Evolutionary conservation across 2,329 filamentous ascomycete genomes (phyloP).

Genomic region (Lizonia empirigonia): DNA sequence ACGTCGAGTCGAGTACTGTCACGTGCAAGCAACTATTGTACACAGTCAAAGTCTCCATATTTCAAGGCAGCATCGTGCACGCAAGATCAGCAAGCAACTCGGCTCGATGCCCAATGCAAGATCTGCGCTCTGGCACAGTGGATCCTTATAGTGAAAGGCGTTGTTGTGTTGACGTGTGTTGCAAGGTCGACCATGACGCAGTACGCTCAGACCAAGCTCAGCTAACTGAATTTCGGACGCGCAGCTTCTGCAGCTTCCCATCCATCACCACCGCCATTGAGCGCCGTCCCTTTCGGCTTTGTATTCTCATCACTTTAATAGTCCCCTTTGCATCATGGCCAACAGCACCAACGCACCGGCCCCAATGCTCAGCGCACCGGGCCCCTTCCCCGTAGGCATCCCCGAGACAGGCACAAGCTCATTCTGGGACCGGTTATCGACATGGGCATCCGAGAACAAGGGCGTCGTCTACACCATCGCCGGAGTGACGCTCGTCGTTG

Average conservation of each 20-base stretch:
- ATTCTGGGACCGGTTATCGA: slow-evolving; percentile 86
- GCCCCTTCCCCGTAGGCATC: slow-evolving; percentile 44
- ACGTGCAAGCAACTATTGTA: slow-evolving; percentile 3
- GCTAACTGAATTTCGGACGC: slow-evolving; percentile 10
- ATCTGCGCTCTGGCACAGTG: no score
- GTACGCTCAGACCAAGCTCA: slow-evolving; percentile 20
- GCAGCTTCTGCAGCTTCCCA: slow-evolving; percentile 12
- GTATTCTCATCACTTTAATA: slow-evolving; percentile 11
- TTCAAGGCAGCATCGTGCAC: neutral
- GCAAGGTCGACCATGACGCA: slow-evolving; percentile 14
- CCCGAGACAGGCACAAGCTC: slow-evolving; percentile 64
- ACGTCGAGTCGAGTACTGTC: neutral
- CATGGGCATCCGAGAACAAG: slow-evolving; percentile 95
- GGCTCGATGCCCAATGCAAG: no score
- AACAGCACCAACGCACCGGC: slow-evolving; percentile 34
- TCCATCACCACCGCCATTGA: slow-evolving; percentile 25
- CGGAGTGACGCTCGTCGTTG: slow-evolving; percentile 89
- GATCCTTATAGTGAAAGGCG: neutral
- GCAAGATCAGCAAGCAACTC: no score
- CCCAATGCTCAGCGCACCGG: slow-evolving; percentile 39
- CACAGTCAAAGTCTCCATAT: no score
- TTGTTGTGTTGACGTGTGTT: slow-evolving; percentile 14
- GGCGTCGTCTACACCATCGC: slow-evolving; percentile 94
- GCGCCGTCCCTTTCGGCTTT: slow-evolving; percentile 12
- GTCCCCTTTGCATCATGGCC: slow-evolving; percentile 34